phyloP scores from a whole-genome alignment of 768 basidiomycete genomes.

The Austroboletus eburneus region DNA sequence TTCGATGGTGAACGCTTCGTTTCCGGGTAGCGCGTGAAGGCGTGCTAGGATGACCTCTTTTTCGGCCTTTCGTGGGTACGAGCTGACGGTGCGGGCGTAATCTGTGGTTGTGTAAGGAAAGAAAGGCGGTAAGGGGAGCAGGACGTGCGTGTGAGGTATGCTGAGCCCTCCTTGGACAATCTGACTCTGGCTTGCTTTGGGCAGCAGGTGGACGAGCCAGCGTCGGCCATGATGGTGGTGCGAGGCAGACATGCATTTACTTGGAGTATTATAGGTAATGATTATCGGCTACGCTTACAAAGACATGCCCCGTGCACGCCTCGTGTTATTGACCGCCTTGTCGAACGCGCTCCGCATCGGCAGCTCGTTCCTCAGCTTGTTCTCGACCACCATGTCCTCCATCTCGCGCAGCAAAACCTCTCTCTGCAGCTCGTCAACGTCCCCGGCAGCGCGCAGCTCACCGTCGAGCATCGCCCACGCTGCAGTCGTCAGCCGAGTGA shows the following conservation, averaged over 20 bases:
- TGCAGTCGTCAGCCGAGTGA: constrained; percentile 18
- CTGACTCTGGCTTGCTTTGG: neutral
- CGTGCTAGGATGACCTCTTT: constrained; percentile 12
- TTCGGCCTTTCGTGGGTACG: constrained; percentile 11
- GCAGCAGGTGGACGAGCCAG: constrained; percentile 5
- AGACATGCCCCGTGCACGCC: constrained; percentile 27
- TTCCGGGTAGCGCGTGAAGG: constrained; percentile 21
- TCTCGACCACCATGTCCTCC: constrained; percentile 63
- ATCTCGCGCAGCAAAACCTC: constrained; percentile 50
- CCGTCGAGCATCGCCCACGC: constrained; percentile 52
- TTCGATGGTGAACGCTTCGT: constrained; percentile 13
- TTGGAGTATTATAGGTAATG: no score
- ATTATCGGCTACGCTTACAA: no score
- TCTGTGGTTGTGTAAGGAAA: constrained; percentile 6
- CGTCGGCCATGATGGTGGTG: neutral
- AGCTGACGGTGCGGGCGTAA: constrained; percentile 11
- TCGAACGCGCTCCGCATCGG: constrained; percentile 57
- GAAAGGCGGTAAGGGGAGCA: neutral
- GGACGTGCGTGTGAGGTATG: constrained; percentile 5
- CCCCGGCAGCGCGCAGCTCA: constrained; percentile 44
- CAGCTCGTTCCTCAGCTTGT: constrained; percentile 48
- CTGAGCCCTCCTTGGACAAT: constrained; percentile 4
- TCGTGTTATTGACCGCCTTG: constrained; percentile 29
- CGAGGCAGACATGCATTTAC: no score
- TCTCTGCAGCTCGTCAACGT: constrained; percentile 33